Percentiles rank a stretch among this genome's conserved stretches.
Conservation (phyloP, 2,329 filamentous ascomycete genomes). For the Aspergillus eucalypticola region DNA sequence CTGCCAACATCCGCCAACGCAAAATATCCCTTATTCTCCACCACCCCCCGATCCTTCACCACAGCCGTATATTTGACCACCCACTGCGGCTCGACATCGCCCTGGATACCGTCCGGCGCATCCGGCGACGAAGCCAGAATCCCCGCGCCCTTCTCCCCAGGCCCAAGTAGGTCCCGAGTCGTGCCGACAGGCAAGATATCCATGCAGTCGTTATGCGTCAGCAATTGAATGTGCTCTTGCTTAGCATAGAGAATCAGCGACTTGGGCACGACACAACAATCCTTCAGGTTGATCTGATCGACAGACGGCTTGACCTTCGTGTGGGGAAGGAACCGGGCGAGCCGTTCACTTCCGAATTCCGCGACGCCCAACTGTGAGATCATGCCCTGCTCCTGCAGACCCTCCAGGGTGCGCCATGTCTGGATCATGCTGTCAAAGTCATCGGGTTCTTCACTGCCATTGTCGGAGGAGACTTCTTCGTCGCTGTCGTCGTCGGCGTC, state of each 20-base stretch:
- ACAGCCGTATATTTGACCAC: constrained; percentile 97
- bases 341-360: constrained; percentile 84
- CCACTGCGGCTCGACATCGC: constrained; percentile 85
- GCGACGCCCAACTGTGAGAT: constrained; percentile 79
- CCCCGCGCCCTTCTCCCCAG: constrained; percentile 69
- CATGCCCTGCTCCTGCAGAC: constrained; percentile 67
- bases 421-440: constrained; percentile 66
- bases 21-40: constrained; percentile 98
- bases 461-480: constrained; percentile 60
- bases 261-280: constrained; percentile 94
- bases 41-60: constrained; percentile 87
- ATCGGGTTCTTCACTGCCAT: constrained; percentile 48
- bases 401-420: constrained; percentile 69
- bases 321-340: constrained; percentile 72
- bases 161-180: constrained; percentile 77
- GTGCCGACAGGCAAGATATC: constrained; percentile 87
- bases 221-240: constrained; percentile 75
- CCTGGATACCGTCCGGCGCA: constrained; percentile 60
- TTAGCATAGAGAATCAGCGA: constrained; percentile 83
- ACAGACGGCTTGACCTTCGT: constrained; percentile 75
- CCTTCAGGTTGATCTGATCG: constrained; percentile 92
- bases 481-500: constrained; percentile 88
- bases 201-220: constrained; percentile 92
- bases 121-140: constrained; percentile 66
- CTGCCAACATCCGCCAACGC: constrained; percentile 72